These are phyloP conservation scores for Alternaria metachromatica DNA, from an alignment of 2,329 filamentous ascomycete genomes.

Conservation along the genomic window DNA sequence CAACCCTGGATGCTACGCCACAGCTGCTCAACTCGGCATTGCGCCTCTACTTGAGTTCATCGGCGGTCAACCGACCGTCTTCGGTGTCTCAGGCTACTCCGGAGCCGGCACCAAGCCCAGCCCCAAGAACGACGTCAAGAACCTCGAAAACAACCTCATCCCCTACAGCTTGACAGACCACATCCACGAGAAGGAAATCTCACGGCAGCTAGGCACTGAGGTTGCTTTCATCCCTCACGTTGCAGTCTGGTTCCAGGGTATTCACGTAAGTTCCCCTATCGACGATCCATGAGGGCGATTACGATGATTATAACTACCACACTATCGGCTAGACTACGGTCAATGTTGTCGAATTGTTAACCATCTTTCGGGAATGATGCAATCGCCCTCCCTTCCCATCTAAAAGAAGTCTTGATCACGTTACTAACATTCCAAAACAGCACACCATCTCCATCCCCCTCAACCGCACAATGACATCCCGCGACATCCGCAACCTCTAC, in stretches of 20 bases:
- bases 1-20: constrained; percentile 96
- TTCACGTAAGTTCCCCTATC: constrained; percentile 62
- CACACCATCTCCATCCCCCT: constrained; percentile 91
- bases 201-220: constrained; percentile 72
- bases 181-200: constrained; percentile 93
- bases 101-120: constrained; percentile 94
- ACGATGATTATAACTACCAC: no score
- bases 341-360: no score
- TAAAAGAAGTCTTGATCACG: not conserved
- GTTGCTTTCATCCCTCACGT: constrained; percentile 94
- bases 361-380: no score
- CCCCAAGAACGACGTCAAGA: constrained; percentile 88
- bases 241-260: constrained; percentile 96
- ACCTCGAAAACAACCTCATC: constrained; percentile 85
- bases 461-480: constrained; percentile 82
- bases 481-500: constrained; percentile 92
- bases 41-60: constrained; percentile 80
- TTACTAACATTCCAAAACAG: constrained; percentile 41
- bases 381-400: not conserved
- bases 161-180: constrained; percentile 92
- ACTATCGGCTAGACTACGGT: no score
- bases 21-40: constrained; percentile 88
- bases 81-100: constrained; percentile 92
- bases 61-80: constrained; percentile 79
- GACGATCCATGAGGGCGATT: no score